Conservation (phyloP, 2,329 filamentous ascomycete genomes). For the Colletotrichum lupini region DNA sequence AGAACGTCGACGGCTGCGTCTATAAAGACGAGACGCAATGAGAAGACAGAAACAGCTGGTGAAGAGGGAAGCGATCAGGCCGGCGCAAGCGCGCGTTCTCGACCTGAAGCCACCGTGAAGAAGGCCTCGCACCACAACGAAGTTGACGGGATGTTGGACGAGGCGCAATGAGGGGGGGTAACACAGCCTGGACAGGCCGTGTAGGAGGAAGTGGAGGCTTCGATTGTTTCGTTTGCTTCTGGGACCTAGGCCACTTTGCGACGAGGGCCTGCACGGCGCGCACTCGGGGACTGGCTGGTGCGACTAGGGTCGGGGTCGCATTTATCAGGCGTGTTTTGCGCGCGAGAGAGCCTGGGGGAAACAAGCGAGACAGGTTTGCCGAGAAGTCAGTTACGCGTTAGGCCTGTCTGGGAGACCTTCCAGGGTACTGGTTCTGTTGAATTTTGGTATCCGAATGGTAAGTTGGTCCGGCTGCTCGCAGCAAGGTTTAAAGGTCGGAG, state of each 20-base stretch:
- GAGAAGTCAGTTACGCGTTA: slow-evolving; percentile 30
- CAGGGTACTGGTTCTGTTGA: slow-evolving; percentile 8
- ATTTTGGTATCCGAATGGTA: background rate
- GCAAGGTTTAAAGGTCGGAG: slow-evolving; percentile 1
- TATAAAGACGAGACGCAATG: background rate
- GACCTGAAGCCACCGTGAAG: slow-evolving; percentile 20
- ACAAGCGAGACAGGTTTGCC: slow-evolving; percentile 31
- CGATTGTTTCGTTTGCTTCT: slow-evolving; percentile 33
- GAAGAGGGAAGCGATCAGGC: slow-evolving; percentile 14
- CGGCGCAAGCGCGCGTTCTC: slow-evolving; percentile 35
- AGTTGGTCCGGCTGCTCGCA: slow-evolving; percentile 18
- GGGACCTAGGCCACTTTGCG: slow-evolving; percentile 25
- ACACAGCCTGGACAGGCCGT: slow-evolving; percentile 29
- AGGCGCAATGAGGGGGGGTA: slow-evolving; percentile 30
- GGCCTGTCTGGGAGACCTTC: slow-evolving; percentile 21
- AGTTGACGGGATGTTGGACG: slow-evolving; percentile 28
- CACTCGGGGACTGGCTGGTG: slow-evolving; percentile 31
- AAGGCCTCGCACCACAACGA: slow-evolving; percentile 25
- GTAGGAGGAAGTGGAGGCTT: slow-evolving; percentile 27
- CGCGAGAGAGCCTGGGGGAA: background rate
- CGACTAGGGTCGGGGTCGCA: slow-evolving; percentile 23
- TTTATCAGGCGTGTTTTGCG: slow-evolving; percentile 22
- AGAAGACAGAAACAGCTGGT: background rate
- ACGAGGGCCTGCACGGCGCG: slow-evolving; percentile 35
- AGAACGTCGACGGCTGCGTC: background rate